Evolutionary conservation across 164 flowering plant species (phyloP).

Genomic region (Vitis riparia): DNA sequence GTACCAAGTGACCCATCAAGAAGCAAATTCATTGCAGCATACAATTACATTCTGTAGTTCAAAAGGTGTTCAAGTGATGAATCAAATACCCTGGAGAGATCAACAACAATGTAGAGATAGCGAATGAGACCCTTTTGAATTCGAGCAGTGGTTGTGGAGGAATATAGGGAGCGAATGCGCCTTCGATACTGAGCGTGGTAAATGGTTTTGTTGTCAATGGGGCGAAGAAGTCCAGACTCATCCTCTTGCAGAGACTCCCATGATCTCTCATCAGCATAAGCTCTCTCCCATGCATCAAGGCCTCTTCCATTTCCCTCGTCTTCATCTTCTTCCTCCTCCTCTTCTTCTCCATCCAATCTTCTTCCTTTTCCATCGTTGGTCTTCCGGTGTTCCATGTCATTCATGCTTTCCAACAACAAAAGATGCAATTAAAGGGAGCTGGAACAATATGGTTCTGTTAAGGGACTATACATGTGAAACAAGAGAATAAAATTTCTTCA

Average conservation of each 20-base stretch:
- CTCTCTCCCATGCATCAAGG: slow-evolving; percentile 57
- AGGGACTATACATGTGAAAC: too few species aligned
- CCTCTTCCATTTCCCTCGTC: slow-evolving; percentile 49
- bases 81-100: slow-evolving; percentile 73
- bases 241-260: slow-evolving; percentile 94
- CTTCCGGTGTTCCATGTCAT: too few species aligned
- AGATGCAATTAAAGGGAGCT: too few species aligned
- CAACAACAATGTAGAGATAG: slow-evolving; percentile 74
- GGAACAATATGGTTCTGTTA: too few species aligned
- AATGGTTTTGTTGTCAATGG: slow-evolving; percentile 60
- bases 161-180: slow-evolving; percentile 58
- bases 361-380: slow-evolving; percentile 21
- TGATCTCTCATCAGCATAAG: slow-evolving; percentile 87
- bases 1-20: not conserved
- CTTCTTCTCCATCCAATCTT: slow-evolving; percentile 30
- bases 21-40: not conserved
- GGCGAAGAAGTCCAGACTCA: slow-evolving; percentile 81
- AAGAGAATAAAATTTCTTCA: too few species aligned
- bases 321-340: slow-evolving; percentile 63
- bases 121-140: slow-evolving; percentile 94
- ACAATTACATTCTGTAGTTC: not conserved
- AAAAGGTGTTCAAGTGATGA: not conserved
- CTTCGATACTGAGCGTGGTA: slow-evolving; percentile 84
- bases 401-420: too few species aligned
- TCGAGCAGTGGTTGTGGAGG: slow-evolving; percentile 44